A percentile compares a stretch with the other conserved stretches of the same genome.
Evolutionary conservation across 345 rosid genomes (phyloP).

Genomic region (Chamaenerion angustifolium): DNA sequence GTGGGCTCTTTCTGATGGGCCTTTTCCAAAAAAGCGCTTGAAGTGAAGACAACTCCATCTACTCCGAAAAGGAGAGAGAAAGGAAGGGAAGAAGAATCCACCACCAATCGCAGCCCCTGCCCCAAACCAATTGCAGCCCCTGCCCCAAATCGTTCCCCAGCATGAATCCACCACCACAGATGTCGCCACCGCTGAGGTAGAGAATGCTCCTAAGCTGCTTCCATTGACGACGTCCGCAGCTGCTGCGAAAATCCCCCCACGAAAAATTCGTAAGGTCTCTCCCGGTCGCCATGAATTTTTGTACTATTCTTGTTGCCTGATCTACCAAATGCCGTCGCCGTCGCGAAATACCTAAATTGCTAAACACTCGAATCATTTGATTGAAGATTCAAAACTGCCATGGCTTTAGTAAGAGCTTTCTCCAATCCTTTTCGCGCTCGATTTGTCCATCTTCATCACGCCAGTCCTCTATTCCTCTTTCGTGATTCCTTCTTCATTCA

Average conservation of each 20-base stretch:
- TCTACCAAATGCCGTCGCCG: too few species aligned
- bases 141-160: slow-evolving; percentile 16
- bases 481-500: too few species aligned
- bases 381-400: too few species aligned
- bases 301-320: too few species aligned
- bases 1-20: not conserved
- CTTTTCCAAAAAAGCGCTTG: not conserved
- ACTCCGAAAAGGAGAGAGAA: not conserved
- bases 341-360: too few species aligned
- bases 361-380: too few species aligned
- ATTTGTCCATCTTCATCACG: too few species aligned
- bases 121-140: slow-evolving; percentile 28
- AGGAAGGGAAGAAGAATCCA: not conserved
- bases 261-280: slow-evolving; percentile 65
- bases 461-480: too few species aligned
- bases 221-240: slow-evolving; percentile 26
- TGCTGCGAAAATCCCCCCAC: slow-evolving; percentile 79
- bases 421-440: too few species aligned
- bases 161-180: slow-evolving; percentile 6
- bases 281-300: too few species aligned
- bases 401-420: too few species aligned
- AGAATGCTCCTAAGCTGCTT: slow-evolving; percentile 19
- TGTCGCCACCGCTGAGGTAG: slow-evolving; percentile 12
- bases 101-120: not conserved
- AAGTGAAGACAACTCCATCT: too few species aligned